Base-by-base conservation (phyloP, 2,329 filamentous ascomycete genomes). In the Talaromyces sp. region DNA sequence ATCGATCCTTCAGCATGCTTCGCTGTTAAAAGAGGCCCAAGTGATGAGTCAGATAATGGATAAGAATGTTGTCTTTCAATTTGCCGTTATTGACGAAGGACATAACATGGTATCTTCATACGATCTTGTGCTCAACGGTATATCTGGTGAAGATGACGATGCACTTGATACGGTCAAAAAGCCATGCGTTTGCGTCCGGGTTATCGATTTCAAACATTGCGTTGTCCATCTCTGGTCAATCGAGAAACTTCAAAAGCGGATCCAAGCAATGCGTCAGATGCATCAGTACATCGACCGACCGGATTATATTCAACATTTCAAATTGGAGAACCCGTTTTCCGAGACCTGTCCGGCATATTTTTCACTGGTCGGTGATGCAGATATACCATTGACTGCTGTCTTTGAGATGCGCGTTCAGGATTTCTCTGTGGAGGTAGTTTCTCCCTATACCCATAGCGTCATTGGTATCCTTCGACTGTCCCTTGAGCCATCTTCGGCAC, bases 11-110 rank as follows among this genome's bases (percentile, higher is more conserved):
- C 93, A 96, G 74, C 90, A 96, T 75, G 94, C 94, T 2, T 88
- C 91, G 7, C 87, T 89, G 31, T 79, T 99, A 66, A 99, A 99
- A 76, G 95, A 99, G 78, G 95, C 95, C 1, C 95, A 99, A 74
- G 89, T 99, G 67, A 95, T 99, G 92, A 96, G 93, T 80, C 94
- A 97, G 71, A 92, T 96, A 72, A 91, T 99, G 81, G 91, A 95
- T 70, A 95, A 97, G 76, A 88, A 88, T 69, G 91, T 97, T 8
- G 89, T 94, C 22, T 98, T 99, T 76, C 95, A 99, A 76, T 99
- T 98, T 75, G 90, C 92, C 13, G 89, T 97, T 64, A 88, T 98
- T 36, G 94, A 97, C 72, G 83, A 90, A 68, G 95, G 95, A 1
- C 93, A 99, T 73, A 89, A 88, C 25, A 85, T 96, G 70, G 93